Conservation (phyloP, 192 early-diverging fungal species). For the Allomyces javanicus region DNA sequence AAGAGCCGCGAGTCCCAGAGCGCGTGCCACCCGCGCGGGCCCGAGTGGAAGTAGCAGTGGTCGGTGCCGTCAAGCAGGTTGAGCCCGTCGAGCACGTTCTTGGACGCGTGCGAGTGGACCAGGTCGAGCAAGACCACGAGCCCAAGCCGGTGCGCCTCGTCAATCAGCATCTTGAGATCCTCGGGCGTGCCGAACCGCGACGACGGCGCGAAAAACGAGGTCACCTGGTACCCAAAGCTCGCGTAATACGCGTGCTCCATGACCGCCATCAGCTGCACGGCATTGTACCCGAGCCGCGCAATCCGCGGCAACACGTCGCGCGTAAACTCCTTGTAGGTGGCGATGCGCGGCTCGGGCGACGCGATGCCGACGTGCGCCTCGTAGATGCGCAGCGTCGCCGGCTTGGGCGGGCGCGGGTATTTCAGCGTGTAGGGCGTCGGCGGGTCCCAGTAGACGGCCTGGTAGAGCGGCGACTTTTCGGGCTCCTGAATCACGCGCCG, state of each 20-base stretch:
- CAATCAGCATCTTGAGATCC: slow-evolving; percentile 75
- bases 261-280: slow-evolving; percentile 73
- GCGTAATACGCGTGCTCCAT: slow-evolving; percentile 99
- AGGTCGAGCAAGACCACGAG: slow-evolving; percentile 78
- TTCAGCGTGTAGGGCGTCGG: slow-evolving; percentile 53
- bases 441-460: slow-evolving; percentile 90
- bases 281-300: slow-evolving; percentile 59
- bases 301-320: slow-evolving; percentile 68
- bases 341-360: slow-evolving; percentile 56
- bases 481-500: slow-evolving; percentile 69
- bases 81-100: slow-evolving; percentile 84
- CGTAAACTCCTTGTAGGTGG: slow-evolving; percentile 82
- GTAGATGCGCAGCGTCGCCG: slow-evolving; percentile 57
- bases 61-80: slow-evolving; percentile 93
- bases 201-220: slow-evolving; percentile 85
- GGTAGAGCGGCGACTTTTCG: slow-evolving; percentile 57
- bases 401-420: slow-evolving; percentile 47
- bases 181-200: slow-evolving; percentile 87
- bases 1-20: slow-evolving; percentile 89
- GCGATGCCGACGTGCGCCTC: slow-evolving; percentile 94
- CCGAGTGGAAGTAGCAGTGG: slow-evolving; percentile 90
- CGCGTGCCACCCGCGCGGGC: slow-evolving; percentile 62
- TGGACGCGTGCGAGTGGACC: slow-evolving; percentile 90
- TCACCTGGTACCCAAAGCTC: slow-evolving; percentile 95
- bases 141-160: slow-evolving; percentile 74